Base-by-base conservation (phyloP, 148 eudicot species). In the Spergularia marina region DNA sequence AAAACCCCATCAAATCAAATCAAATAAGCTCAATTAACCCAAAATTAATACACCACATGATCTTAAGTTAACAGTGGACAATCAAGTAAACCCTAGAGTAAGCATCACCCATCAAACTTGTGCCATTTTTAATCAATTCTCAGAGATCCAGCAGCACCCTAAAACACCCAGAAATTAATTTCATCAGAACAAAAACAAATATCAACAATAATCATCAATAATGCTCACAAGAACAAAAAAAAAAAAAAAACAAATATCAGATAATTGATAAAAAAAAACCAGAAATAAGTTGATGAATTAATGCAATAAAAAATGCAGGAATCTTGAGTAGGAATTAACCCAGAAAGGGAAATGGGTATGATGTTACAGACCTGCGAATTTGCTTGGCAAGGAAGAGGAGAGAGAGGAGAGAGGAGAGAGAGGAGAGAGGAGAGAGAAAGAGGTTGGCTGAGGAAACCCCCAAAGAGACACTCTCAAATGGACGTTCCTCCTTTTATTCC, bases 361-460 rank as follows among this genome's bases (percentile, higher is more conserved):
- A 75, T 62, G 71, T 66, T 70, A 47, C 72, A 57, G 64, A 80
- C 82, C 82, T 80, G 82, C 65, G 70, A 72, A 67, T 30, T 75
- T 75, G 76, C 59, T 75, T 75, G 82, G 82, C 71, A 56, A 80
- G 52, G 82, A 56, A 80, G 71, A 80, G 78, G 49, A 44, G 49
- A 41, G 79, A 80, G 71, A 80, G 78, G 49, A 44, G 49, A 44
- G 79, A 64, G 78, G 75, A 79, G 82, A 77, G 55, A 80, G 71
- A 80, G 78, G 49, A 44, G 49, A 44, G 79, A 64, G 78, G 75
- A 79, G 82, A 77, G 55, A 66, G 39, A 70, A 55, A 65, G 53
- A 75, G 66, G 40, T 40, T 74, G 75, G 82, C 71, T 74, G 47
- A 53, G 44, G 25, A 63, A 76, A 78, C 54, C 36, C 73, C 18